A percentile compares a stretch with the other conserved stretches of the same genome.
These are phyloP conservation scores for Hydnum rufescens DNA, from an alignment of 768 basidiomycete genomes.

Conservation along the genomic window DNA sequence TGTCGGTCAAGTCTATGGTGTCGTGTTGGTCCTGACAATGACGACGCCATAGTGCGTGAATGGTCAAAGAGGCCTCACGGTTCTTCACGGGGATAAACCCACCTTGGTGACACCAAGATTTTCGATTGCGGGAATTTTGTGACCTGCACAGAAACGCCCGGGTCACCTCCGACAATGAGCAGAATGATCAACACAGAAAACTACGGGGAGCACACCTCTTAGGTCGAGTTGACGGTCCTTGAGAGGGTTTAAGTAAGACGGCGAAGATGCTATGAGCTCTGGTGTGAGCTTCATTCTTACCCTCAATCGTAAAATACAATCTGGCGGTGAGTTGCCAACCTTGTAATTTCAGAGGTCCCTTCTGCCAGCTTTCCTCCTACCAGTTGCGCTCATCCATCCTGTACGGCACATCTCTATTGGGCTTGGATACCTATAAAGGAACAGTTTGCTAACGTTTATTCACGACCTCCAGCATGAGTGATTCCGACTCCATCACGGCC, in stretches of 20 bases:
- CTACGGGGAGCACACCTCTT: conserved; percentile 36
- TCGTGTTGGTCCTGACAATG: conserved; percentile 67
- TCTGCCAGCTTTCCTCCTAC: too few species aligned
- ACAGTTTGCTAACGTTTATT: too few species aligned
- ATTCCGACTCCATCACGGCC: background rate
- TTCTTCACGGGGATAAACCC: conserved; percentile 15
- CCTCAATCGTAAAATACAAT: background rate
- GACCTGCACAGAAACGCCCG: conserved; percentile 29
- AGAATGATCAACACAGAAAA: background rate
- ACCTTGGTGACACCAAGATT: conserved; percentile 87
- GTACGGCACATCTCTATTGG: too few species aligned
- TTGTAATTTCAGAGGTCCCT: too few species aligned
- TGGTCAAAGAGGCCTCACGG: background rate
- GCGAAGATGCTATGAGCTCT: conserved; percentile 69
- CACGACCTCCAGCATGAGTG: background rate
- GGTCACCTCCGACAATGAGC: background rate
- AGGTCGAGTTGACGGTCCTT: conserved; percentile 87
- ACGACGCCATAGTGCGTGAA: background rate
- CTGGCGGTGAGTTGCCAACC: too few species aligned
- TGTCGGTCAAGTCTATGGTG: conserved; percentile 86
- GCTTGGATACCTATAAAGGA: too few species aligned
- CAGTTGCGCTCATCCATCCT: too few species aligned
- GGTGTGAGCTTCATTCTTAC: conserved; percentile 72
- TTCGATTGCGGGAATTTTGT: conserved; percentile 90
- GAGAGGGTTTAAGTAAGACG: conserved; percentile 58